Conservation (phyloP, 2,329 filamentous ascomycete genomes). For the Raffaelea deltoideospora region DNA sequence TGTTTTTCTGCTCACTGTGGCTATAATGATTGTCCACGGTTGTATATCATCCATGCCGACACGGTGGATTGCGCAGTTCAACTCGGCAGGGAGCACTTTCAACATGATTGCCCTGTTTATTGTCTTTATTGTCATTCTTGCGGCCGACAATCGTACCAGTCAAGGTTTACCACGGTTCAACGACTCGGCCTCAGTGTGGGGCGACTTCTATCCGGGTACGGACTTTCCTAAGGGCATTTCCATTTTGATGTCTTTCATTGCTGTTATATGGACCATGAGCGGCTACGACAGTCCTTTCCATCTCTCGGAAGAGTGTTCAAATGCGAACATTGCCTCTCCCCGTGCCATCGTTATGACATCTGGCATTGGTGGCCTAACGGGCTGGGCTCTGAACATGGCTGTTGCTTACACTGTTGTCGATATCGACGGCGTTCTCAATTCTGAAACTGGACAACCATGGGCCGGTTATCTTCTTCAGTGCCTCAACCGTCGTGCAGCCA, state of each 20-base stretch:
- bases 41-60: conserved; percentile 57
- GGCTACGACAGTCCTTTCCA: conserved; percentile 59
- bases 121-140: conserved; percentile 54
- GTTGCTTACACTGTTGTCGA: conserved; percentile 58
- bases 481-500: conserved; percentile 41
- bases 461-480: conserved; percentile 55
- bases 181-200: conserved; percentile 43
- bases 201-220: conserved; percentile 48
- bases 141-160: conserved; percentile 35
- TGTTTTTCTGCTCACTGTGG: conserved; percentile 49
- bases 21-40: conserved; percentile 54
- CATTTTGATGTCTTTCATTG: conserved; percentile 56
- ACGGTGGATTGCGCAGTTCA: conserved; percentile 53
- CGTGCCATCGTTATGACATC: conserved; percentile 59
- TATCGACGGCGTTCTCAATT: conserved; percentile 41
- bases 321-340: conserved; percentile 54
- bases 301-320: conserved; percentile 60
- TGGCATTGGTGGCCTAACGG: conserved; percentile 47
- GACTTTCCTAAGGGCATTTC: conserved; percentile 53
- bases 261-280: conserved; percentile 54
- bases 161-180: conserved; percentile 21
- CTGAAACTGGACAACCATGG: conserved; percentile 53
- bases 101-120: conserved; percentile 54
- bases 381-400: conserved; percentile 60
- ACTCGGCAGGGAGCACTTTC: conserved; percentile 53